phyloP scores from a whole-genome alignment of 1,284 basidiomycete genomes.

The Leccinum cinnamomeum region DNA sequence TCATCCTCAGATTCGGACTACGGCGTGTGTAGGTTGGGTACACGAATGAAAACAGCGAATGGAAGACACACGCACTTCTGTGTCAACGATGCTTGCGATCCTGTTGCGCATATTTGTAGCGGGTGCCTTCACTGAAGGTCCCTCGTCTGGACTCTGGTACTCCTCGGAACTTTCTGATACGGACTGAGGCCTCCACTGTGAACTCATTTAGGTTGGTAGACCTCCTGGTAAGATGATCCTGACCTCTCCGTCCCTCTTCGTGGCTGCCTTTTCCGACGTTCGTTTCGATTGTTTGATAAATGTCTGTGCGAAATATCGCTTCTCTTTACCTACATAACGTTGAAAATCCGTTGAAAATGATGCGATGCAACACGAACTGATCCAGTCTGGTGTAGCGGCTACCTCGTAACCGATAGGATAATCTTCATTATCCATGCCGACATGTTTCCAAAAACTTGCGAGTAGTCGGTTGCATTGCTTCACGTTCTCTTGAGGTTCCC shows the following conservation, averaged over 20 bases:
- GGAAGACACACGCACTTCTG: constrained; percentile 20
- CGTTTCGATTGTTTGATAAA: constrained; percentile 36
- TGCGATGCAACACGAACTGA: constrained; percentile 39
- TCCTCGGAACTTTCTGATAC: constrained; percentile 15
- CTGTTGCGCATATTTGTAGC: constrained; percentile 6
- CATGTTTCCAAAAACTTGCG: constrained; percentile 59
- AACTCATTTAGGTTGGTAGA: constrained; percentile 11
- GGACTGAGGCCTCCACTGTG: constrained; percentile 20
- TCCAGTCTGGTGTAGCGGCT: constrained; percentile 47
- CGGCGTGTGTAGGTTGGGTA: not conserved
- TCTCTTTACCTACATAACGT: constrained; percentile 37
- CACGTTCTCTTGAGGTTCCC: constrained; percentile 64
- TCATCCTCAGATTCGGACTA: constrained; percentile 25
- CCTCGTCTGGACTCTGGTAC: constrained; percentile 11
- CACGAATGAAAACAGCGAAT: not conserved
- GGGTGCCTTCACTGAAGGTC: not conserved
- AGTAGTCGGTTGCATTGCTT: constrained; percentile 53
- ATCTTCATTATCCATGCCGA: constrained; percentile 58
- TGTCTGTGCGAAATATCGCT: constrained; percentile 43
- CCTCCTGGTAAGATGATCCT: not conserved
- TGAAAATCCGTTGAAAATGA: not conserved
- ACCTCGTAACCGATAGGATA: constrained; percentile 46
- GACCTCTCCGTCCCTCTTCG: constrained; percentile 18
- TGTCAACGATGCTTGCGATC: constrained; percentile 7
- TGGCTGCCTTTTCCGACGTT: constrained; percentile 26